A percentile compares a stretch with the other conserved stretches of the same genome.
Evolutionary conservation across 345 rosid genomes (phyloP).

Genomic region (Melaleuca quinquenervia): DNA sequence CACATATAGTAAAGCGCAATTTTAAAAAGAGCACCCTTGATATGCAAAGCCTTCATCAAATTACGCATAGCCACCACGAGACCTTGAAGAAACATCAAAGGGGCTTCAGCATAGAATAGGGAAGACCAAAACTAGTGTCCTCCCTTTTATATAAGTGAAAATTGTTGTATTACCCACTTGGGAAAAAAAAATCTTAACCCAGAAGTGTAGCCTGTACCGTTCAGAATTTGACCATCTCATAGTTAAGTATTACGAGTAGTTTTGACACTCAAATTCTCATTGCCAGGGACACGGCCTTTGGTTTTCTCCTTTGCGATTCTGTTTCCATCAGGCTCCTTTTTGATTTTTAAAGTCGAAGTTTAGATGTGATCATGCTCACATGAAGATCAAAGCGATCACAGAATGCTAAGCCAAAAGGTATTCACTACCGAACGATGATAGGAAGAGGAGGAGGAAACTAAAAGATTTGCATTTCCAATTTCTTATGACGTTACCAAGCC

Average conservation of each 20-base stretch:
- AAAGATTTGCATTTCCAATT: not conserved
- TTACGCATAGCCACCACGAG: not conserved
- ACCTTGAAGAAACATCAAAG: not conserved
- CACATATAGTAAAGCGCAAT: not conserved
- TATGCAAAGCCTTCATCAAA: not conserved
- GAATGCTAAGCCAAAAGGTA: not conserved
- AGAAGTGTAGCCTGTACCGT: not conserved
- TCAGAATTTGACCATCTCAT: not conserved
- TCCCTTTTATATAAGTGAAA: not conserved
- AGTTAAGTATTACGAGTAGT: not conserved
- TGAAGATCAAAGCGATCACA: not conserved
- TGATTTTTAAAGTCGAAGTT: not conserved
- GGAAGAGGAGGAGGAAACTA: not conserved
- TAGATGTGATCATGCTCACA: not conserved
- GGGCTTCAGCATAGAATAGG: not conserved
- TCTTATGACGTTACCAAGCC: not conserved
- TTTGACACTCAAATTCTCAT: not conserved
- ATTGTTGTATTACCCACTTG: not conserved
- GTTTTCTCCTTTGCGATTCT: not conserved
- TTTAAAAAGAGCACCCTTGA: not conserved
- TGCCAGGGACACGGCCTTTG: not conserved
- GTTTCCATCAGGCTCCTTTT: not conserved
- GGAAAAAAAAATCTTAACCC: not conserved
- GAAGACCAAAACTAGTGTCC: not conserved
- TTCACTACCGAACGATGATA: not conserved